Conservation (phyloP, 225 moss, liverwort and hornwort genomes). For the Polytrichum formosum region DNA sequence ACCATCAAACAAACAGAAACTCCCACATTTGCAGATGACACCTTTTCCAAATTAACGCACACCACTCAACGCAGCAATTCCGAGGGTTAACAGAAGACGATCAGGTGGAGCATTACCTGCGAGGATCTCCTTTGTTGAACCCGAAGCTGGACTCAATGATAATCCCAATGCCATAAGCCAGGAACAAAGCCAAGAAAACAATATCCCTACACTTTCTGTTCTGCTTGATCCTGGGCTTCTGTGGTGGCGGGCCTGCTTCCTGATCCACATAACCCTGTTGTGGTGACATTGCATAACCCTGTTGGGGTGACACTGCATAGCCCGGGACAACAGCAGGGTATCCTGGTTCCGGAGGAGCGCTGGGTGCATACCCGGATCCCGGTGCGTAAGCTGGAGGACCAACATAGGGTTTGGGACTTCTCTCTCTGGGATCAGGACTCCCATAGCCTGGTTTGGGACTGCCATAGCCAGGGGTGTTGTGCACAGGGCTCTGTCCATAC, state of each 20-base stretch:
- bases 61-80: too few relatives aligned
- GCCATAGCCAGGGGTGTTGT: conserved; percentile 18
- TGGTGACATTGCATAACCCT: too few relatives aligned
- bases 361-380: neutral
- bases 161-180: conserved; percentile 59
- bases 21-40: neutral
- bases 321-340: too few relatives aligned
- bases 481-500: conserved; percentile 40
- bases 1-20: neutral
- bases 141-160: conserved; percentile 71
- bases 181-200: conserved; percentile 60
- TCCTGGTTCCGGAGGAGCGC: neutral
- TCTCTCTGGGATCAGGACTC: conserved; percentile 6
- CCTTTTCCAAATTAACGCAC: too few relatives aligned
- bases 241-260: conserved; percentile 26
- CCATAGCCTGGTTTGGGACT: conserved; percentile 16
- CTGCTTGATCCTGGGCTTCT: conserved; percentile 69
- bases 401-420: conserved; percentile 30
- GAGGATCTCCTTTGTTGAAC: conserved; percentile 67
- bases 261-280: conserved; percentile 27
- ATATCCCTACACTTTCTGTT: conserved; percentile 74
- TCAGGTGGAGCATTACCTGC: conserved; percentile 33
- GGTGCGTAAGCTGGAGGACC: conserved; percentile 49
- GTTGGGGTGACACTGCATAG: too few relatives aligned
- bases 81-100: too few relatives aligned